Conservation (phyloP, 306 rosid species). For the Astragalus membranaceus region DNA sequence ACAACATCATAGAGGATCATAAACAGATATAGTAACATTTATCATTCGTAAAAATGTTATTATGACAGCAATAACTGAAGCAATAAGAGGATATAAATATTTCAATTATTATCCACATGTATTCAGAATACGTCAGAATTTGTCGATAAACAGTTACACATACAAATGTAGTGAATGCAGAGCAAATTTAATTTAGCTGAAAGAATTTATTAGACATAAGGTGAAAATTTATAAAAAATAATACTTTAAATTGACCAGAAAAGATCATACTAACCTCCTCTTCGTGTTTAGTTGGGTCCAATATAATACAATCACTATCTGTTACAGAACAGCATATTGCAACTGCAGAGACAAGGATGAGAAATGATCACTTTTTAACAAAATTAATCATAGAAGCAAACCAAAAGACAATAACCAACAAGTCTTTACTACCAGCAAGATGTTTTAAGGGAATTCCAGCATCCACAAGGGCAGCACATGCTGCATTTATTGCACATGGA, state of each 20-base stretch:
- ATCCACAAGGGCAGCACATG: slow-evolving; percentile 89
- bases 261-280: slow-evolving; percentile 56
- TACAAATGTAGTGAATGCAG: not conserved
- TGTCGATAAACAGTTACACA: not conserved
- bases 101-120: not conserved
- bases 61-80: not conserved
- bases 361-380: slow-evolving; percentile 16
- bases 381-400: slow-evolving; percentile 11
- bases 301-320: slow-evolving; percentile 48
- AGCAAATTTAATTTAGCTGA: not conserved
- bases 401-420: slow-evolving; percentile 3
- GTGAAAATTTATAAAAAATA: not conserved
- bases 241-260: not conserved
- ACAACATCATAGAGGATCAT: not conserved
- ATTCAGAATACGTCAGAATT: not conserved
- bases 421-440: slow-evolving; percentile 71
- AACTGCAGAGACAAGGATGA: slow-evolving; percentile 47
- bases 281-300: slow-evolving; percentile 91
- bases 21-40: not conserved
- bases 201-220: not conserved
- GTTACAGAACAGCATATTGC: slow-evolving; percentile 83
- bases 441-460: slow-evolving; percentile 89
- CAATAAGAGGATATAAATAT: not conserved
- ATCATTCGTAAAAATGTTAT: not conserved
- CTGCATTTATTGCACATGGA: slow-evolving; percentile 91